phyloP scores from a whole-genome alignment of 768 basidiomycete genomes.

The Galerina sulciceps region DNA sequence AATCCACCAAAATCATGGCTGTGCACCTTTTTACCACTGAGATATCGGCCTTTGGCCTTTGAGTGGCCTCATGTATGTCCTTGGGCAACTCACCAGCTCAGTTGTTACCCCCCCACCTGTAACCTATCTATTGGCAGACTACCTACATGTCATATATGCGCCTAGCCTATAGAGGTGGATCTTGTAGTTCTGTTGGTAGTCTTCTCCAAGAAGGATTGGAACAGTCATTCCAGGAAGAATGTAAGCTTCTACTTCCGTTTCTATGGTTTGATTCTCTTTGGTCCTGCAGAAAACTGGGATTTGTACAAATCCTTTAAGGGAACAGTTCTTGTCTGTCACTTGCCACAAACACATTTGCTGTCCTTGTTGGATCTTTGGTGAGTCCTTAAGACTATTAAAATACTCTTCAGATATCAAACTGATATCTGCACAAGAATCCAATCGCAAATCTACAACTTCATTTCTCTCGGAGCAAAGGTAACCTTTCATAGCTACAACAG shows the following conservation, averaged over 20 bases:
- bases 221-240: not conserved
- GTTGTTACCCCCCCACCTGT: no score
- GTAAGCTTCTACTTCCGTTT: not conserved
- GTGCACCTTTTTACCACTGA: no score
- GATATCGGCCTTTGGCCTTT: no score
- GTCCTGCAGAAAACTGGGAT: not conserved
- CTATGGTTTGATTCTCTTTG: not conserved
- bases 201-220: not conserved
- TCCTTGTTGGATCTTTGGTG: not conserved
- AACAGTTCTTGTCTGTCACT: not conserved
- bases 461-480: not conserved
- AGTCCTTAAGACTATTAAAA: not conserved
- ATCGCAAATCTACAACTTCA: not conserved
- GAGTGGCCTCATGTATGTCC: no score
- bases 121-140: no score
- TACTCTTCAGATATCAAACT: not conserved
- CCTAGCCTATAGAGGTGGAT: no score
- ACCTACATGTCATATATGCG: no score
- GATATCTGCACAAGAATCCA: not conserved
- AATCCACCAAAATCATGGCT: no score
- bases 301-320: not conserved
- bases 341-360: not conserved
- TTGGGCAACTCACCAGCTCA: no score
- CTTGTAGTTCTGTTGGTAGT: not conserved
- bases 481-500: not conserved